Conservation (phyloP, 345 rosid species). For the Gossypium anomalum region DNA sequence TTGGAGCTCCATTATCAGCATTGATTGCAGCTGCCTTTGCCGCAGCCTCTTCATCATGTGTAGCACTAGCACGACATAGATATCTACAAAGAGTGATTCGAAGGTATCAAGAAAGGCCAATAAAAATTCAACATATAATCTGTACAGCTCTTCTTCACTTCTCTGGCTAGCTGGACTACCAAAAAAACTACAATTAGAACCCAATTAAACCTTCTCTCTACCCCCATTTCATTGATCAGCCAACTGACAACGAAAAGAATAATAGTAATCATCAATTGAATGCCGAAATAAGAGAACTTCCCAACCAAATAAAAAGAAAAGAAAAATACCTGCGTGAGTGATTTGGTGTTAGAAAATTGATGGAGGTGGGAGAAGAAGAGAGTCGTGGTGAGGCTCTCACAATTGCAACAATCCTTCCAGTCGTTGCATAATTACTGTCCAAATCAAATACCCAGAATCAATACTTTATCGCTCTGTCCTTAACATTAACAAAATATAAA, state of each 20-base stretch:
- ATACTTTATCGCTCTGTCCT: not conserved
- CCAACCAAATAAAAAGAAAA: not conserved
- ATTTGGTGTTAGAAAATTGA: slow-evolving; percentile 9
- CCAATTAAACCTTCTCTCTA: not conserved
- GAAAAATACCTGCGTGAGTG: not conserved
- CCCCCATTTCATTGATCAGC: not conserved
- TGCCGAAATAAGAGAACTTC: not conserved
- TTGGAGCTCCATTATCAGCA: slow-evolving; percentile 69
- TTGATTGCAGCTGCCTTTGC: slow-evolving; percentile 63
- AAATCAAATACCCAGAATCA: slow-evolving; percentile 21
- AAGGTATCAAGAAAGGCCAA: not conserved
- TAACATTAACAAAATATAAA: not conserved
- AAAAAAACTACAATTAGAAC: not conserved
- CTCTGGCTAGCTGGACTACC: not conserved
- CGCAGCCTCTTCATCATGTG: slow-evolving; percentile 67
- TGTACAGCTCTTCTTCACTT: not conserved
- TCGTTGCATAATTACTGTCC: slow-evolving; percentile 29
- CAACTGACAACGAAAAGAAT: not conserved
- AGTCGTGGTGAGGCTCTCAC: not conserved
- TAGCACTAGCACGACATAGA: slow-evolving; percentile 40
- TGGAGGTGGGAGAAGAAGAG: slow-evolving; percentile 6
- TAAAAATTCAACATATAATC: not conserved
- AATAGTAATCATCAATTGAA: not conserved
- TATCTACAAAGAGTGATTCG: slow-evolving; percentile 38
- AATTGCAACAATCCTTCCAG: slow-evolving; percentile 2